phyloP scores from a whole-genome alignment of 805 yeast species.

The Nakazawaea wickerhamii region DNA sequence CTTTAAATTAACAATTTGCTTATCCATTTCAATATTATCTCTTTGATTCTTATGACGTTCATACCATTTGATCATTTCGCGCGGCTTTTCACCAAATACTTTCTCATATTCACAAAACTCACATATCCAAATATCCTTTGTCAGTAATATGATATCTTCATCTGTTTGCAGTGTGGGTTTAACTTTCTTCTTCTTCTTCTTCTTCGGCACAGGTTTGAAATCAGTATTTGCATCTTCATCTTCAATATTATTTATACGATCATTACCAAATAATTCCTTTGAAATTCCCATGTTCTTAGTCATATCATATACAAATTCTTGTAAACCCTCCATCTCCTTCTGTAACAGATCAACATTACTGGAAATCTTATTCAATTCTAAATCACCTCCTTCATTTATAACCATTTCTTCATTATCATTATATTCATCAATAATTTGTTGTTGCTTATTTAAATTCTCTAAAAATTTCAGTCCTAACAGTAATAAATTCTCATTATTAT shows the following conservation, averaged over 20 bases:
- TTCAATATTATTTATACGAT: neutral
- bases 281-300: slow-evolving; percentile 3
- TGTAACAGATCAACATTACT: slow-evolving; percentile 21
- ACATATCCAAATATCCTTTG: slow-evolving; percentile 27
- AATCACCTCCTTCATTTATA: slow-evolving; percentile 21
- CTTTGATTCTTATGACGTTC: slow-evolving; percentile 26
- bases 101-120: slow-evolving; percentile 46
- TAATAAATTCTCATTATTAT: slow-evolving; percentile 1
- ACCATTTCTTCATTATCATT: slow-evolving; percentile 14
- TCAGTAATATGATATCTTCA: slow-evolving; percentile 13
- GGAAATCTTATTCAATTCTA: slow-evolving; percentile 17
- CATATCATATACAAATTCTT: slow-evolving; percentile 15
- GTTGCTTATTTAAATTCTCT: slow-evolving; percentile 6
- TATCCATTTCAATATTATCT: slow-evolving; percentile 16
- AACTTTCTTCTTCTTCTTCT: slow-evolving; percentile 18
- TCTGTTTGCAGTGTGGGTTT: slow-evolving; percentile 5
- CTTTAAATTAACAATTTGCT: neutral
- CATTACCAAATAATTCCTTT: slow-evolving; percentile 1
- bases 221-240: neutral
- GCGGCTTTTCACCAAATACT: slow-evolving; percentile 41
- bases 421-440: slow-evolving; percentile 2
- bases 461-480: neutral
- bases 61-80: slow-evolving; percentile 39
- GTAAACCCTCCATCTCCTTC: slow-evolving; percentile 19
- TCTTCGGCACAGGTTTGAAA: slow-evolving; percentile 5